Evolutionary conservation across 352 stramenopile genomes (phyloP).

Genomic region (Phytophthora lateralis): DNA sequence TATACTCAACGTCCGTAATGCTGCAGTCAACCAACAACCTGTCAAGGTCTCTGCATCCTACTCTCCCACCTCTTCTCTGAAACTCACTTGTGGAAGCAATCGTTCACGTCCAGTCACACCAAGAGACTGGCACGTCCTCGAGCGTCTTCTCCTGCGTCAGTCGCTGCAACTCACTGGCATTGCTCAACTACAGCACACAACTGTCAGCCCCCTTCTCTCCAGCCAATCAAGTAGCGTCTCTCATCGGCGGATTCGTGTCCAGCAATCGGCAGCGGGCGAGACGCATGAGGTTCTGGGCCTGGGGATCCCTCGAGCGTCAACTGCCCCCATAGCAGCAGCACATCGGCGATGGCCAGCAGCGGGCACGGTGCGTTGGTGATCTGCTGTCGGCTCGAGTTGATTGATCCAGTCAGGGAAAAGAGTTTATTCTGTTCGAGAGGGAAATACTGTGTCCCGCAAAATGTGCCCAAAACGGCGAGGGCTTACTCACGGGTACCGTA

Average conservation of each 20-base stretch:
- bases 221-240: conserved; percentile 1
- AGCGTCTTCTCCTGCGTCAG: conserved; percentile 88
- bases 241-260: conserved; percentile 75
- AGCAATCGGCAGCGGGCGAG: conserved; percentile 90
- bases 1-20: conserved; percentile 96
- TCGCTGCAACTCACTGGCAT: conserved; percentile 56
- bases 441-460: too few species aligned
- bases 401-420: too few species aligned
- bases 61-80: background rate
- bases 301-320: conserved; percentile 78
- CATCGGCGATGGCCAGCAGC: conserved; percentile 96
- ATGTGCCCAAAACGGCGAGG: too few species aligned
- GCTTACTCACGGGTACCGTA: too few species aligned
- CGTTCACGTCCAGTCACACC: conserved; percentile 98
- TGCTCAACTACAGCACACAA: conserved; percentile 36
- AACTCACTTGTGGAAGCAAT: conserved; percentile 92
- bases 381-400: too few species aligned
- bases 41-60: background rate
- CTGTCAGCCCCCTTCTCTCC: conserved; percentile 3
- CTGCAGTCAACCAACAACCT: conserved; percentile 28
- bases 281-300: conserved; percentile 89
- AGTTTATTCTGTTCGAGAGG: too few species aligned
- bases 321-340: conserved; percentile 92
- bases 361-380: conserved; percentile 98
- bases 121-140: conserved; percentile 92